Conservation (phyloP, 2,329 filamentous ascomycete genomes). For the Graphiopsis chlorocephala region DNA sequence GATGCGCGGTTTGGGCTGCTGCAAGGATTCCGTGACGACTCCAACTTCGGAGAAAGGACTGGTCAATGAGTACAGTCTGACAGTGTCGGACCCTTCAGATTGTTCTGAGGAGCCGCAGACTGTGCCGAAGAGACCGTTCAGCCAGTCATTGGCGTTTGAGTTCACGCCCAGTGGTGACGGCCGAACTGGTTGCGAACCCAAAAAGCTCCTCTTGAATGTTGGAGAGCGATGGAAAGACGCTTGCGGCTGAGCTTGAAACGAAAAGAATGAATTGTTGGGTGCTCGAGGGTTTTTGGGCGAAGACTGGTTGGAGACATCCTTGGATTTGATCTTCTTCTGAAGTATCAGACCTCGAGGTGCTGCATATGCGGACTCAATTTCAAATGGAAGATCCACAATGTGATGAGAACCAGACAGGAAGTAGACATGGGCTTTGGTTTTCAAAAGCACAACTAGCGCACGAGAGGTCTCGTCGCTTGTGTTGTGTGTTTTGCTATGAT, state of each 20-base stretch:
- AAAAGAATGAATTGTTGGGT: constrained; percentile 80
- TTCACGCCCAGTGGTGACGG: constrained; percentile 27
- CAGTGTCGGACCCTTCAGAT: constrained; percentile 53
- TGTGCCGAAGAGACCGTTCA: constrained; percentile 30
- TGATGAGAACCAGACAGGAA: constrained; percentile 85
- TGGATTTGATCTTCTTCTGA: constrained; percentile 69
- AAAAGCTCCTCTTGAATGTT: constrained; percentile 28
- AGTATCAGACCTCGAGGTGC: constrained; percentile 39
- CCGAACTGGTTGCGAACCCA: constrained; percentile 22
- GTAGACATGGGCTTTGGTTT: constrained; percentile 89
- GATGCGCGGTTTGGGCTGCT: constrained; percentile 28
- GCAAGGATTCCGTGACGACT: constrained; percentile 52
- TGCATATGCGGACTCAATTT: constrained; percentile 10
- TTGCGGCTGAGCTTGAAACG: constrained; percentile 55
- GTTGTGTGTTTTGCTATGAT: neutral
- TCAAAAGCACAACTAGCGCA: constrained; percentile 86
- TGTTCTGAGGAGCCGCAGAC: constrained; percentile 21
- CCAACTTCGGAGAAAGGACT: constrained; percentile 85
- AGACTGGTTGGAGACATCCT: constrained; percentile 31
- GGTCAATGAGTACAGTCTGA: constrained; percentile 76
- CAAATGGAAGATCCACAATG: constrained; percentile 89
- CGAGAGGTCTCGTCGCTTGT: constrained; percentile 21
- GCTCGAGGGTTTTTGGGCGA: constrained; percentile 50
- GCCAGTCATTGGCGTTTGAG: constrained; percentile 15
- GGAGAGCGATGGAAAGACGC: constrained; percentile 40